Evolutionary conservation across 768 basidiomycete species (phyloP).

Genomic region (Rhodotorula paludigena): DNA sequence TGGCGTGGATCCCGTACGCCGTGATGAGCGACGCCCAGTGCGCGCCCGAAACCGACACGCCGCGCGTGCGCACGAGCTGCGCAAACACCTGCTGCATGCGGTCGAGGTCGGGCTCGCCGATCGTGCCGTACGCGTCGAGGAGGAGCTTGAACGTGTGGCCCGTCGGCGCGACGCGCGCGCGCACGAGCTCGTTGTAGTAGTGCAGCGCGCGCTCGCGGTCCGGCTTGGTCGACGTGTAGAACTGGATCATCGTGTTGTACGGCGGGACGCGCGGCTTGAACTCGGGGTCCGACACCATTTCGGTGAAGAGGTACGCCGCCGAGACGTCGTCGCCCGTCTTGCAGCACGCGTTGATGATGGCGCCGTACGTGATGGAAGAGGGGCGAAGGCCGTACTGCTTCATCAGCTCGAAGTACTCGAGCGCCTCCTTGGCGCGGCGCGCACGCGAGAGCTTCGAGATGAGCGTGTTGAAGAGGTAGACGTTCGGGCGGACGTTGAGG

Average conservation of each 20-base stretch:
- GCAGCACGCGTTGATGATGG: constrained; percentile 82
- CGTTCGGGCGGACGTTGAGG: constrained; percentile 67
- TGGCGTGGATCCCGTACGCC: constrained; percentile 73
- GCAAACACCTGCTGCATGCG: constrained; percentile 69
- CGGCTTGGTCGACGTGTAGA: constrained; percentile 85
- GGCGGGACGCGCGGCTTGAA: constrained; percentile 89
- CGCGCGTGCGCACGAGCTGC: constrained; percentile 54
- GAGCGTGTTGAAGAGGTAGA: constrained; percentile 92
- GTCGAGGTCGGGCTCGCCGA: constrained; percentile 63
- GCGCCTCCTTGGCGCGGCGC: constrained; percentile 80
- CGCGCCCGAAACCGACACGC: constrained; percentile 56
- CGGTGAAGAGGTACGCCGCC: constrained; percentile 74
- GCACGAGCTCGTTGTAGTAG: constrained; percentile 65
- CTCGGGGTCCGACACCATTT: constrained; percentile 68
- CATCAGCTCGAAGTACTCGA: constrained; percentile 85
- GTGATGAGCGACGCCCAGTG: constrained; percentile 85
- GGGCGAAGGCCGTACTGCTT: constrained; percentile 59
- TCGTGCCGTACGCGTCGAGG: constrained; percentile 77
- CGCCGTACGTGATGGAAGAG: constrained; percentile 87
- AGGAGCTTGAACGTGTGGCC: constrained; percentile 95
- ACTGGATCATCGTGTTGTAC: constrained; percentile 98
- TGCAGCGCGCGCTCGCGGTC: constrained; percentile 68
- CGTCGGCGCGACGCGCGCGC: constrained; percentile 64
- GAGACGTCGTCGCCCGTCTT: constrained; percentile 79
- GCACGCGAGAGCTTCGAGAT: constrained; percentile 94